These are phyloP conservation scores for Citrus sinensis DNA, from an alignment of 345 rosid species.

Conservation along the genomic window DVS_A1.0 CM039166.1:11397501-11398000, in stretches of 20 bases:
- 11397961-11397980: neutral
- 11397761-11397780: too few species aligned
- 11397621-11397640: neutral
- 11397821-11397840: neutral
- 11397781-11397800: neutral
- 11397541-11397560: conserved; percentile 15
- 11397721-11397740: neutral
- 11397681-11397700: neutral
- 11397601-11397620: neutral
- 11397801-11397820: neutral
- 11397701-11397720: neutral
- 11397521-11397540: conserved; percentile 61
- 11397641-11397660: too few species aligned
- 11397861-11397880: too few species aligned
- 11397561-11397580: neutral
- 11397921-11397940: neutral
- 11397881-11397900: neutral
- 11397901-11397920: neutral
- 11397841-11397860: neutral
- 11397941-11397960: neutral
- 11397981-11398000: neutral
- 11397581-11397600: neutral
- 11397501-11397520: conserved; percentile 66
- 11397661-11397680: neutral
- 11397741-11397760: neutral